phyloP scores from a whole-genome alignment of 345 rosid species.

The Triadica sebifera region DNA sequence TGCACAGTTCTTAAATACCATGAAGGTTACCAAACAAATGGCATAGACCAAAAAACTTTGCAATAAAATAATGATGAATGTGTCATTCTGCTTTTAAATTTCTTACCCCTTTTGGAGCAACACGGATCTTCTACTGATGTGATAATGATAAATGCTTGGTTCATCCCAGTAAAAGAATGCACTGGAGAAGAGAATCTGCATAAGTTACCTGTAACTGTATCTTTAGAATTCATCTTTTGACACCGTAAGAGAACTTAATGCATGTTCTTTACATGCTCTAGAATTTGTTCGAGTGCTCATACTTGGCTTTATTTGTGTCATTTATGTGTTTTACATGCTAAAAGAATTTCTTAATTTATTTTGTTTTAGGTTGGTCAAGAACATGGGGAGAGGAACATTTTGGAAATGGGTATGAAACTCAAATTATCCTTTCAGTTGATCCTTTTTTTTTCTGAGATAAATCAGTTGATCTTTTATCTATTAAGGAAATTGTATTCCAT shows the following conservation, averaged over 20 bases:
- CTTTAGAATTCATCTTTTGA: background rate
- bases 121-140: background rate
- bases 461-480: background rate
- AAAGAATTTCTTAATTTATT: background rate
- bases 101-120: background rate
- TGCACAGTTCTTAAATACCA: background rate
- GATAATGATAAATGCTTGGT: background rate
- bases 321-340: conserved; percentile 3
- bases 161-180: background rate
- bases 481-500: background rate
- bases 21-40: background rate
- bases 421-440: background rate
- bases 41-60: background rate
- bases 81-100: background rate
- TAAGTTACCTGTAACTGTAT: background rate
- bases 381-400: conserved; percentile 99
- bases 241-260: background rate
- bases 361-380: conserved; percentile 83
- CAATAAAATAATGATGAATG: background rate
- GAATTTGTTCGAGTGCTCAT: background rate
- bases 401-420: conserved; percentile 78
- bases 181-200: background rate
- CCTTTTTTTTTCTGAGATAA: background rate
- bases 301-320: background rate
- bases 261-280: background rate